phyloP scores from a whole-genome alignment of 257 asterid genomes.

The Solanum neorickii region DNA sequence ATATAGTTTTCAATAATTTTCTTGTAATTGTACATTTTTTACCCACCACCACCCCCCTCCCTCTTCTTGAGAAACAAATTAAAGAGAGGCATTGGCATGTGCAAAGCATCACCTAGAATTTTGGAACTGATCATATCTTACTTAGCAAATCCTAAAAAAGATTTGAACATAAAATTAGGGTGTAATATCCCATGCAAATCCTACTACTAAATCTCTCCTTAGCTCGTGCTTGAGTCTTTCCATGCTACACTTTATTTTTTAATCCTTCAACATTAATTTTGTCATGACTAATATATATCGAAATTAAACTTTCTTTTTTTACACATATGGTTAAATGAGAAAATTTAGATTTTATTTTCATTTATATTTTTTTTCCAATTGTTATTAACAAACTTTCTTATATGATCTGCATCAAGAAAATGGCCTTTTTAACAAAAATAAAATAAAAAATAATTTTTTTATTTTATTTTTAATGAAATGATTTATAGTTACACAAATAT shows the following conservation, averaged over 20 bases:
- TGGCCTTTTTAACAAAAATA: too few species aligned
- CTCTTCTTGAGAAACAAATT: neutral
- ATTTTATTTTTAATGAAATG: too few species aligned
- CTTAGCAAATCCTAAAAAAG: neutral
- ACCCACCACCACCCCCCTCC: rapidly evolving
- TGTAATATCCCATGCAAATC: constrained; percentile 15
- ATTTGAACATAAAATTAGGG: neutral
- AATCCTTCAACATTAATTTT: neutral
- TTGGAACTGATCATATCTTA: neutral
- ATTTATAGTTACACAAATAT: too few species aligned
- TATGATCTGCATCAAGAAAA: too few species aligned
- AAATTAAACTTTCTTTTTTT: neutral
- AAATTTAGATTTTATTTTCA: neutral
- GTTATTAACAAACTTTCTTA: too few species aligned
- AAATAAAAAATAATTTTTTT: too few species aligned
- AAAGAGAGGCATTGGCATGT: constrained; percentile 1
- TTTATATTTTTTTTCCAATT: neutral
- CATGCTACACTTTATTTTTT: neutral
- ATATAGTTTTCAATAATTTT: constrained; percentile 46
- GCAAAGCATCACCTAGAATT: neutral
- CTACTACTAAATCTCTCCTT: neutral
- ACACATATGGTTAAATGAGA: neutral
- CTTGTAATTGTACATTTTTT: constrained; percentile 13
- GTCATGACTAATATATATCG: neutral
- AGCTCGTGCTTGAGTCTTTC: neutral